Percentiles rank a stretch among this genome's conserved stretches.
Conservation (phyloP, 2,329 filamentous ascomycete genomes). For the Botrytis byssoidea region DNA sequence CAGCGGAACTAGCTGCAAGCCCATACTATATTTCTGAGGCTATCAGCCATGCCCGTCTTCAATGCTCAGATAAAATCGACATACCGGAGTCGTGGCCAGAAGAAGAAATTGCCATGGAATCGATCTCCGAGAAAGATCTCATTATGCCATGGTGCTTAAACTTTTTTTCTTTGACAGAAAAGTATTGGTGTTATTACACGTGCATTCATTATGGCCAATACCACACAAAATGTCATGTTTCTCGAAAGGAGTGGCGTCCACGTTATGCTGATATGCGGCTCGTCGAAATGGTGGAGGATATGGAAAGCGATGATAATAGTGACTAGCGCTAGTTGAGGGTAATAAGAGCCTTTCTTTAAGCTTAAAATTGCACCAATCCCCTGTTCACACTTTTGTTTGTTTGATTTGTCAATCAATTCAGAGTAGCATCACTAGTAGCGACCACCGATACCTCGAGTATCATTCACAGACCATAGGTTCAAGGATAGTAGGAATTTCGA, state of each 20-base stretch:
- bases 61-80: fast-evolving
- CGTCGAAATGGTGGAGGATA: background rate
- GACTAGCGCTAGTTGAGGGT: background rate
- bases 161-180: fast-evolving
- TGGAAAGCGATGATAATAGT: background rate
- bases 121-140: background rate
- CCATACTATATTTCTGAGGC: fast-evolving
- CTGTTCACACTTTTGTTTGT: too few relatives aligned
- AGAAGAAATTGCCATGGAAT: background rate
- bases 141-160: background rate
- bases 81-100: background rate
- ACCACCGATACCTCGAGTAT: background rate
- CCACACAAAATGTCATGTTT: background rate
- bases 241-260: fast-evolving
- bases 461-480: fast-evolving
- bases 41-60: fast-evolving
- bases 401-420: background rate
- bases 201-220: background rate
- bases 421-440: background rate
- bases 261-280: fast-evolving
- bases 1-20: fast-evolving
- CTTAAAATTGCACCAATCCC: background rate
- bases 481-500: background rate
- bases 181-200: fast-evolving
- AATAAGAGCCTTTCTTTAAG: background rate